A percentile compares a stretch with the other conserved stretches of the same genome.
Conservation (phyloP, 2,329 filamentous ascomycete genomes). For the Zelopaecilomyces penicillatus region DNA sequence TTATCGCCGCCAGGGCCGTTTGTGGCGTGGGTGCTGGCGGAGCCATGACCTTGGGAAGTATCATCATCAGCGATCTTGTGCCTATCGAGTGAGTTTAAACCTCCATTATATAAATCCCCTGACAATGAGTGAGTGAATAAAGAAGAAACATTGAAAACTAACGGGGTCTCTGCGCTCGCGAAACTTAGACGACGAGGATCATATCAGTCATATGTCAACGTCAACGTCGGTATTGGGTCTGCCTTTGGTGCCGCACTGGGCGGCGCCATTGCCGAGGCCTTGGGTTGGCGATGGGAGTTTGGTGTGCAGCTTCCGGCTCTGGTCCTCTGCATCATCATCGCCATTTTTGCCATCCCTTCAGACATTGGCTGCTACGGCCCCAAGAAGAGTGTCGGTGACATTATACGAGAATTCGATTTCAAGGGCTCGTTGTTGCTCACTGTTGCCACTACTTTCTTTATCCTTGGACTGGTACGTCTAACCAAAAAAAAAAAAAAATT, state of each 20-base stretch:
- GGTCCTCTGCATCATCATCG: slow-evolving; percentile 36
- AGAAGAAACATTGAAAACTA: too few relatives aligned
- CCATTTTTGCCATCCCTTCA: slow-evolving; percentile 39
- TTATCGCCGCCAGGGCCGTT: slow-evolving; percentile 61
- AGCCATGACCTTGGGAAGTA: slow-evolving; percentile 58
- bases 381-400: slow-evolving; percentile 35
- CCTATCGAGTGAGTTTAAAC: slow-evolving; percentile 52
- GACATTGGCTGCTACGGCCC: slow-evolving; percentile 43
- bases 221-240: slow-evolving; percentile 51
- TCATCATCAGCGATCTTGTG: slow-evolving; percentile 66
- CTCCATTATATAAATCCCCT: not conserved
- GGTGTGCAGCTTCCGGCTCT: slow-evolving; percentile 50
- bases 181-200: slow-evolving; percentile 45
- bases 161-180: too few relatives aligned
- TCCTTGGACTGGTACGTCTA: slow-evolving; percentile 45
- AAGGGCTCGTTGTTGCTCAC: slow-evolving; percentile 46
- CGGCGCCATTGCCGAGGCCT: slow-evolving; percentile 57
- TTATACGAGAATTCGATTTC: slow-evolving; percentile 49
- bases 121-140: too few relatives aligned
- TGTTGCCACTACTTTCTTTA: slow-evolving; percentile 45
- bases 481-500: not conserved
- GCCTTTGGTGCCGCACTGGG: slow-evolving; percentile 60
- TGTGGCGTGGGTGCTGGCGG: slow-evolving; percentile 69
- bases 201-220: slow-evolving; percentile 65
- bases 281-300: slow-evolving; percentile 70